Evolutionary conservation across 78 protist genomes (phyloP), one percentile per base, ranked within the genome.

Genomic region (Mastigamoeba balamuthi): DNA sequence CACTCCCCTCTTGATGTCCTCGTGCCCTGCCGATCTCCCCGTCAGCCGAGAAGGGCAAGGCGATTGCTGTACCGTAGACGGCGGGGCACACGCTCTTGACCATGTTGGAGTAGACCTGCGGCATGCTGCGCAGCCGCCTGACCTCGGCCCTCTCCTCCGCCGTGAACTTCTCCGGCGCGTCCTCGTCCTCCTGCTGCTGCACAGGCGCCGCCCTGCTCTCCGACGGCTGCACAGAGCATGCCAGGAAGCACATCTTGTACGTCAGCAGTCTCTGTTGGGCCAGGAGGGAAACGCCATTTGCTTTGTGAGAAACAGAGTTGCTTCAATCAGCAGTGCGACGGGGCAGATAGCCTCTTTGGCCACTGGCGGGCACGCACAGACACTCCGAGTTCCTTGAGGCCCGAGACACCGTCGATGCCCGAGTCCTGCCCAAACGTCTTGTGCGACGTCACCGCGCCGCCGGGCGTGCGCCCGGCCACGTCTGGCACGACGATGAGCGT

Each of bases 401-500:
- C 99, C 1, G 77, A 25, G 43, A 94, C 85, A 23, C 99, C 99
- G 33, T 91, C 97, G 27, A 67, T n/a, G n/a, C n/a, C n/a, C n/a
- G n/a, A n/a, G n/a, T n/a, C n/a, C n/a, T n/a, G n/a, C n/a, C 86
- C 7, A 70, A 72, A 25, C 75, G 69, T n/a, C 72, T 53, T 9
- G 9, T 66, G 69, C 7, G 30, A 8, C 36, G 9, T 23, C 7
- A 66, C 7, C 69, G 9, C 69, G 29, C 84, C 88, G 7, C 76
- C 77, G 43, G 36, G 6, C 17, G 2, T 25, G 81, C 89, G 53
- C 72, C 72, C 66, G 1, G 85, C 43, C 3, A 95, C 95, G 41
- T 97, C 98, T 0, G 99, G 99, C 0, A 97, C 90, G 27, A 93
- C 99, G 43, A 96, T 85, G 40, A 92, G 86, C 0, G 91, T 74